A percentile compares a stretch with the other conserved stretches of the same genome.
These are phyloP conservation scores for Naganishia liquefaciens DNA, from an alignment of 1,284 basidiomycete species.

Conservation along the genomic window DNA sequence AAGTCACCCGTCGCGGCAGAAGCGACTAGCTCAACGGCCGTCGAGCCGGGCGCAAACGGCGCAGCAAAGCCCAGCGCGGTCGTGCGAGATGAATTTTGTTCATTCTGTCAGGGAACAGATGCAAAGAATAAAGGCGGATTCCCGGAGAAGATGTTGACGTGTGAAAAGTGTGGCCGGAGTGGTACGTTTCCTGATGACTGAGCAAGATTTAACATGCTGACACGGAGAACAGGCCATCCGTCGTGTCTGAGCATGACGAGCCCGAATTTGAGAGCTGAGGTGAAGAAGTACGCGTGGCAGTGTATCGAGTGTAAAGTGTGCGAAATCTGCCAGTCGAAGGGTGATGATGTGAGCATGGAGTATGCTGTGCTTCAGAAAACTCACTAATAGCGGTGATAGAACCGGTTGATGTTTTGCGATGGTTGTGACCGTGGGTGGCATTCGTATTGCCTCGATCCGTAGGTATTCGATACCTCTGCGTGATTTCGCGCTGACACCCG, in stretches of 20 bases:
- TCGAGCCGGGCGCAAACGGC: background rate
- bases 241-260: conserved; percentile 67
- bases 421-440: conserved; percentile 95
- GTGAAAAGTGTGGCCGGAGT: conserved; percentile 30
- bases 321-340: conserved; percentile 81
- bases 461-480: conserved; percentile 36
- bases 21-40: background rate
- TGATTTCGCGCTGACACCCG: conserved; percentile 1
- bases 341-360: conserved; percentile 75
- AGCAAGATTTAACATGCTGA: background rate
- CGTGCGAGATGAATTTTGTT: conserved; percentile 37
- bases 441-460: conserved; percentile 77
- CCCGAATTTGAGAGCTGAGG: conserved; percentile 57
- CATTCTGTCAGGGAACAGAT: conserved; percentile 41
- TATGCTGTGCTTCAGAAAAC: too few relatives aligned
- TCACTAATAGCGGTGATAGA: conserved; percentile 56
- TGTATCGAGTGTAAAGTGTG: conserved; percentile 94
- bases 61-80: conserved; percentile 23
- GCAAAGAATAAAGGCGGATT: conserved; percentile 20
- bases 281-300: conserved; percentile 75
- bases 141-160: conserved; percentile 32
- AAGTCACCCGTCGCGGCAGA: background rate
- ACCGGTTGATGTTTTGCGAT: conserved; percentile 86
- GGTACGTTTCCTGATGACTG: conserved; percentile 23
- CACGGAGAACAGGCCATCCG: conserved; percentile 64